Evolutionary conservation across 345 rosid genomes (phyloP).

Genomic region (Hypericum perforatum): DNA sequence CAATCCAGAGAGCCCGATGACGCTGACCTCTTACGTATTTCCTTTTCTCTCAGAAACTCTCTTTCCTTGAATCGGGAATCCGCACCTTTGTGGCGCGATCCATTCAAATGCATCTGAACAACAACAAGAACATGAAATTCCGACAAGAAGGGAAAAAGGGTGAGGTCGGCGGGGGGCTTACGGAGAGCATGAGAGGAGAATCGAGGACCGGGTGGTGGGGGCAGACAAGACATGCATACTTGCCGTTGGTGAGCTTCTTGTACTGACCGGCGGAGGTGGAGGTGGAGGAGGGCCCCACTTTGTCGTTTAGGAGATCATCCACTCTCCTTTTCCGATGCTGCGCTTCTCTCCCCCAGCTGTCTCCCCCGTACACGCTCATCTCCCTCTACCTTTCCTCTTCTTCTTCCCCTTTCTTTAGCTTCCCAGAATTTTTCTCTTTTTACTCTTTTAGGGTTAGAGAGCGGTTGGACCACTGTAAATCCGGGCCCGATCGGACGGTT

Average conservation of each 20-base stretch:
- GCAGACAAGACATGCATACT: conserved; percentile 39
- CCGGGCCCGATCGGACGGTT: no score
- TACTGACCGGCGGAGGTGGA: background rate
- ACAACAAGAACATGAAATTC: background rate
- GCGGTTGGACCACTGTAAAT: no score
- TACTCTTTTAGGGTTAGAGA: no score
- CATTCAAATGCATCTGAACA: conserved; percentile 39
- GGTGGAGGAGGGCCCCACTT: background rate
- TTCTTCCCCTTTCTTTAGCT: background rate
- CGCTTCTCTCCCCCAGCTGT: conserved; percentile 49
- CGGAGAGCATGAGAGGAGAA: conserved; percentile 40
- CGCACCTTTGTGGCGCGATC: conserved; percentile 35
- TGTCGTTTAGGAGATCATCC: conserved; percentile 15
- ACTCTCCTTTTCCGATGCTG: conserved; percentile 35
- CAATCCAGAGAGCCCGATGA: conserved; percentile 12
- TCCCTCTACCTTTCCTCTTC: background rate
- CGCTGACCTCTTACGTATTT: conserved; percentile 30
- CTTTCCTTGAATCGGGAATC: conserved; percentile 28
- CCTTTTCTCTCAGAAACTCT: conserved; percentile 20
- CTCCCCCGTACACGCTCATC: conserved; percentile 52
- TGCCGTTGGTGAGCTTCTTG: conserved; percentile 40
- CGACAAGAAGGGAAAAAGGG: background rate
- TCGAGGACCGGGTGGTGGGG: conserved; percentile 37
- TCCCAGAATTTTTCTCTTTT: background rate
- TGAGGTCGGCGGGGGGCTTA: conserved; percentile 4